Conservation (phyloP, 805 yeast genomes). For the Yarrowia sp. region DNA sequence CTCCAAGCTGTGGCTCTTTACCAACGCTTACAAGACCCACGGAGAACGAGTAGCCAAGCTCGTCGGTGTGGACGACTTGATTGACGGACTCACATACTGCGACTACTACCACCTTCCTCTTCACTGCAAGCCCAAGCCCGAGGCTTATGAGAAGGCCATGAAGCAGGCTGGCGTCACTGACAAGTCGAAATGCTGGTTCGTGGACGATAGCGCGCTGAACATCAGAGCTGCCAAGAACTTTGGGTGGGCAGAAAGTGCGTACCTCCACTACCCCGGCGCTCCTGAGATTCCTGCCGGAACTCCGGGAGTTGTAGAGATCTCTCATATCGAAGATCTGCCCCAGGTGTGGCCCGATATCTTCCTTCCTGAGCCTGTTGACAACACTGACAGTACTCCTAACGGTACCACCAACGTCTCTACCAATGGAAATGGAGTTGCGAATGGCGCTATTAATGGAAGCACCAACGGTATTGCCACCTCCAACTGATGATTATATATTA, state of each 20-base stretch:
- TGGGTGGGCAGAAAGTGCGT: constrained; percentile 71
- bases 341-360: constrained; percentile 19
- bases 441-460: not conserved
- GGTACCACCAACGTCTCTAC: not conserved
- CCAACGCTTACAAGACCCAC: constrained; percentile 92
- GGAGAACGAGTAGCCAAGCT: constrained; percentile 75
- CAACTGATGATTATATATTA: not conserved
- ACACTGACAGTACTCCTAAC: not conserved
- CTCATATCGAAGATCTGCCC: not conserved
- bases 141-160: constrained; percentile 57
- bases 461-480: not conserved
- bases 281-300: not conserved
- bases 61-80: constrained; percentile 84
- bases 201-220: constrained; percentile 84
- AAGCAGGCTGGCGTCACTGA: constrained; percentile 55
- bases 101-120: constrained; percentile 66
- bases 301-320: not conserved
- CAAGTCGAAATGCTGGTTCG: constrained; percentile 58
- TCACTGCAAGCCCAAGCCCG: constrained; percentile 84
- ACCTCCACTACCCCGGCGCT: constrained; percentile 34
- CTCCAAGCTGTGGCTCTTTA: constrained; percentile 82
- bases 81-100: constrained; percentile 92
- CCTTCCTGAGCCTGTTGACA: not conserved
- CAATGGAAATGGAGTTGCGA: not conserved
- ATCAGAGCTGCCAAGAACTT: constrained; percentile 65